These are phyloP conservation scores for Penicillium odoratum DNA, from an alignment of 495 filamentous ascomycete species.

Conservation along the genomic window DNA sequence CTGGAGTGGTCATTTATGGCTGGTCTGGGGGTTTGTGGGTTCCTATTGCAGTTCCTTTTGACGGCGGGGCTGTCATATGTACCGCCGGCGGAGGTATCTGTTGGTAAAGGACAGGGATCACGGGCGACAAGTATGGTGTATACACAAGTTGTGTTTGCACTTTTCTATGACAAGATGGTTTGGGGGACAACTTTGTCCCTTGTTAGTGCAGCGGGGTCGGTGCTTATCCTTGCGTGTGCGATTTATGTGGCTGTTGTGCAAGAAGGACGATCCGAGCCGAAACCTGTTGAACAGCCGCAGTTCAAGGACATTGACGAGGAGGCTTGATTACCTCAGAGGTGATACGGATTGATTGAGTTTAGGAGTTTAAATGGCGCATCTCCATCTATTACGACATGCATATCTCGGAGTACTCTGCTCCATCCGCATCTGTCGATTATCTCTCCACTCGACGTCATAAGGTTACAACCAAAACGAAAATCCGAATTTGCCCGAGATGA, in stretches of 20 bases:
- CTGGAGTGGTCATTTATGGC: conserved; percentile 72
- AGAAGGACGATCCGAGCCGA: conserved; percentile 27
- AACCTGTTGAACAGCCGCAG: conserved; percentile 3
- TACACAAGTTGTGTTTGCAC: conserved; percentile 88
- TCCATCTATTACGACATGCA: not conserved
- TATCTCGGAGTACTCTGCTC: conserved; percentile 21
- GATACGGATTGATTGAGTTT: not conserved
- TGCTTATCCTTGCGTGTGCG: conserved; percentile 76
- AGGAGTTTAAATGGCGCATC: not conserved
- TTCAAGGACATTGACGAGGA: conserved; percentile 19
- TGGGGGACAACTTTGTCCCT: conserved; percentile 69
- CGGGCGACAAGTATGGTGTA: conserved; percentile 89
- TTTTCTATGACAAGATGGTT: conserved; percentile 76
- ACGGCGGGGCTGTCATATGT: conserved; percentile 74
- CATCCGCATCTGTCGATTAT: conserved; percentile 5
- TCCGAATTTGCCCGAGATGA: conserved; percentile 25
- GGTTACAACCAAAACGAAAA: conserved; percentile 21
- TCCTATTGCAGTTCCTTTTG: conserved; percentile 85
- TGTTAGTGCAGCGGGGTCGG: conserved; percentile 70
- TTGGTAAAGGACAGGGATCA: conserved; percentile 46
- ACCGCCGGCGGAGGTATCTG: conserved; percentile 34
- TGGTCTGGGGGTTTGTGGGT: conserved; percentile 72
- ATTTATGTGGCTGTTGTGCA: conserved; percentile 69
- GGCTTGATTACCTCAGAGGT: not conserved
- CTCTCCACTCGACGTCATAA: conserved; percentile 33